These are phyloP conservation scores for Fragilaria radians DNA, from an alignment of 108 stramenopile species.

Conservation along the genomic window DNA sequence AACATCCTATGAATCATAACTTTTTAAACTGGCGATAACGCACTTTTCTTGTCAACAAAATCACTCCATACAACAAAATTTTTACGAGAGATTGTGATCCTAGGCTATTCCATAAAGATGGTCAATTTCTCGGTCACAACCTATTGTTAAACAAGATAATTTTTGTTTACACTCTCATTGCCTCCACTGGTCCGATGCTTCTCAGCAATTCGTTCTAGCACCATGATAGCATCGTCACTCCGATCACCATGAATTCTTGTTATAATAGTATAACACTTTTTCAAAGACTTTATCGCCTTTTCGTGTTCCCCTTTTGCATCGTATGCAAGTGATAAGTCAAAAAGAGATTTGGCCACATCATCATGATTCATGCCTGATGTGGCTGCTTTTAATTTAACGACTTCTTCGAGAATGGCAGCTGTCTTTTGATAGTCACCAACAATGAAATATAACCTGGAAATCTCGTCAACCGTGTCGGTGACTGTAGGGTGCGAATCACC, in stretches of 20 bases:
- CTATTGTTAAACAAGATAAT: too few relatives aligned
- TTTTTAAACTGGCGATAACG: too few relatives aligned
- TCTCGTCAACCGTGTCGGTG: constrained; percentile 45
- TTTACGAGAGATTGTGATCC: too few relatives aligned
- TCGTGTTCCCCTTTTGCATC: constrained; percentile 45
- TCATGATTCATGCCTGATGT: constrained; percentile 34
- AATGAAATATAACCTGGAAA: constrained; percentile 43
- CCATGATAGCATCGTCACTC: constrained; percentile 29
- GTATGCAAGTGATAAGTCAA: constrained; percentile 39
- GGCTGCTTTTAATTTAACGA: constrained; percentile 55
- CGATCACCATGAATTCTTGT: constrained; percentile 33
- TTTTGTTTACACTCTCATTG: constrained; percentile 41
- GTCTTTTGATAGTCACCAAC: constrained; percentile 52
- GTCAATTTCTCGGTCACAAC: too few relatives aligned
- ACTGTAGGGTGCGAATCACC: constrained; percentile 41
- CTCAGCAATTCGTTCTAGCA: constrained; percentile 43
- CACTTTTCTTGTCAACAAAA: too few relatives aligned
- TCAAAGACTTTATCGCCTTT: constrained; percentile 52
- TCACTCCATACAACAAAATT: too few relatives aligned
- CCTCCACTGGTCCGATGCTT: constrained; percentile 41
- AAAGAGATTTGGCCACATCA: constrained; percentile 39
- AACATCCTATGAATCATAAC: too few relatives aligned
- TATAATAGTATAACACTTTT: constrained; percentile 54
- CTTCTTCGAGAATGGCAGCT: constrained; percentile 46
- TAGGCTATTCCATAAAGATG: too few relatives aligned